Evolutionary conservation across 202 grass and related monocot species (phyloP), one percentile per base, ranked within the genome.

Genomic region (Schoenoplectus triqueter): DNA sequence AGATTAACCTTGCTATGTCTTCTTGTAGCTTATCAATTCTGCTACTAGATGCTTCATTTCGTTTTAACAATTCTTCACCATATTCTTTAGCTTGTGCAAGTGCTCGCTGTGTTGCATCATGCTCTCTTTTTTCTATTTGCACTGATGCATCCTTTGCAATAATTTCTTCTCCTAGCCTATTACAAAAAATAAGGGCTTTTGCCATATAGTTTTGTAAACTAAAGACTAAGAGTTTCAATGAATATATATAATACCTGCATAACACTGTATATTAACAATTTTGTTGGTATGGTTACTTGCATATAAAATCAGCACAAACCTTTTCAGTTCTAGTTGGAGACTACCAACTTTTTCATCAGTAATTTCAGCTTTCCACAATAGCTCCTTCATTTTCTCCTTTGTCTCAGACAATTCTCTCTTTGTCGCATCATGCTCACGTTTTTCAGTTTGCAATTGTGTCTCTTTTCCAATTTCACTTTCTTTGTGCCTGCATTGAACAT

Each of bases 381-480:
- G 70, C 10, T 77, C 61, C 70, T 85, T 85, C 19, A 76, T 78
- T 85, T 66, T 74, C 44, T 74, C 69, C 71, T 76, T 74, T 40
- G 70, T 41, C 59, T 85, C 84, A n/a, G 55, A 18, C 17, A 85
- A 66, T 51, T 85, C 84, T 85, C 84, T 85, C 57, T 78, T 85
- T 74, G 84, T 77, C 61, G 18, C n/a, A 49, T 85, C 84, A 85
- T 83, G 80, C 46, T 68, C 63, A 14, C 80, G 60, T 69, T 83
- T 65, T 83, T 83, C 80, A 50, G 64, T 69, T 69, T 69, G 64
- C 64, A 69, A 83, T 69, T 67, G 80, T 31, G 64, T 68, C 21
- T 83, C 80, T 83, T 83, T 83, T 57, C 80, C 80, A 3, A 83
- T 69, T 83, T 83, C 80, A 69, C 18, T 69, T 83, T 83, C 80